Percentiles rank a stretch among this genome's conserved stretches.
Conservation (phyloP, 371 early-diverging fungal genomes). For the Smittium culicis region DNA sequence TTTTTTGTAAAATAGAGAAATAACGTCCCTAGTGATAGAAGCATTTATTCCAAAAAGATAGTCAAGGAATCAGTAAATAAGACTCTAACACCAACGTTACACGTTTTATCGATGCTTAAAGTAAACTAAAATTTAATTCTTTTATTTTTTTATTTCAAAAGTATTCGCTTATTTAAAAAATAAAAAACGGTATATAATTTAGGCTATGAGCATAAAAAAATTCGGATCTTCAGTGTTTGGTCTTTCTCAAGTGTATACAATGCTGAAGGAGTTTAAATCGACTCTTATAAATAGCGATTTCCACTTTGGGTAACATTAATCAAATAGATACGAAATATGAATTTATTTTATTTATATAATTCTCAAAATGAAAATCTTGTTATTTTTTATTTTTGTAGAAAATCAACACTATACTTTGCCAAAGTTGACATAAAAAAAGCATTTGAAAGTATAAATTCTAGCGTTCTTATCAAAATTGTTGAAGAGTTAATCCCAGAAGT, state of each 20-base stretch:
- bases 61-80: not conserved
- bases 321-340: too few species aligned
- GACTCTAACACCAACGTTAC: not conserved
- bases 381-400: conserved; percentile 10
- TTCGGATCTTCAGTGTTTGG: conserved; percentile 39
- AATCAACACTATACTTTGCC: conserved; percentile 46
- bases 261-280: conserved; percentile 36
- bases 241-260: conserved; percentile 38
- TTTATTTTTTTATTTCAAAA: too few species aligned
- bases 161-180: too few species aligned
- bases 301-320: not conserved
- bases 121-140: not conserved
- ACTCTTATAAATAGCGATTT: not conserved
- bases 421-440: conserved; percentile 66
- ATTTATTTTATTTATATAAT: too few species aligned
- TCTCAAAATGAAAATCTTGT: too few species aligned
- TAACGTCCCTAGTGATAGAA: too few species aligned
- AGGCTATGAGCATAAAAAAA: conserved; percentile 9
- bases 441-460: conserved; percentile 68
- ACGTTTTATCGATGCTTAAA: not conserved
- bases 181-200: too few species aligned
- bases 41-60: not conserved
- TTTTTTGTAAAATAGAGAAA: too few species aligned
- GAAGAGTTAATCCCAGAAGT: conserved; percentile 33
- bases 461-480: conserved; percentile 42